Percentiles rank a stretch among this genome's conserved stretches.
Conservation (phyloP, 163 green algal species). For the Scenedesmus sp. region DNA sequence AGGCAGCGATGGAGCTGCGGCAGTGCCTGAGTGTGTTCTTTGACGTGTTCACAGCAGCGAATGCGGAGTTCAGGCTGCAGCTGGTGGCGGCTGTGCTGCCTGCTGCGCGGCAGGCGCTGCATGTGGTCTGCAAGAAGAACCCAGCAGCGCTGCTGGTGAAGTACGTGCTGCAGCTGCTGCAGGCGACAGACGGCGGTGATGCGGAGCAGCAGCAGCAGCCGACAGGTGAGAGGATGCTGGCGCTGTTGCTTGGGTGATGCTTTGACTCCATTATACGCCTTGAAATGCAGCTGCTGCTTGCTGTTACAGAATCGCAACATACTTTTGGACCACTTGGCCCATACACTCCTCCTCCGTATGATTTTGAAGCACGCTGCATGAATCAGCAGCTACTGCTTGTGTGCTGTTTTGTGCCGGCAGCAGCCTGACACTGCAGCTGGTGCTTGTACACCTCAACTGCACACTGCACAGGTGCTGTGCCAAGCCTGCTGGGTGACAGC, state of each 20-base stretch:
- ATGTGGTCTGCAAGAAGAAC: slow-evolving; percentile 21
- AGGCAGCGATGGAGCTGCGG: not conserved
- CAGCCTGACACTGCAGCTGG: too few relatives aligned
- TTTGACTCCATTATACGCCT: not conserved
- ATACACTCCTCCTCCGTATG: too few relatives aligned
- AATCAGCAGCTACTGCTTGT: not conserved
- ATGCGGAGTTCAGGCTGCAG: not conserved
- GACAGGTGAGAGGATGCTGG: not conserved
- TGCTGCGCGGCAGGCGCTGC: slow-evolving; percentile 36
- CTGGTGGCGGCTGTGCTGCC: slow-evolving; percentile 42
- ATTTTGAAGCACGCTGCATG: too few relatives aligned
- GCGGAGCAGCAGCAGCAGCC: slow-evolving; percentile 1
- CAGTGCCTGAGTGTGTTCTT: slow-evolving; percentile 48
- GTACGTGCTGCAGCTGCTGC: slow-evolving; percentile 48
- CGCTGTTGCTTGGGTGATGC: not conserved
- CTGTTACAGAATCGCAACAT: too few relatives aligned
- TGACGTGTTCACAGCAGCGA: slow-evolving; percentile 17
- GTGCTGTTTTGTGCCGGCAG: not conserved
- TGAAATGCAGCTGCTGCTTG: too few relatives aligned
- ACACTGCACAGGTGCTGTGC: not conserved
- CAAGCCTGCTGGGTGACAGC: not conserved
- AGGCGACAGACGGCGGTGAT: not conserved
- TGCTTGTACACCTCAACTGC: not conserved
- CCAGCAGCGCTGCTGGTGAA: slow-evolving; percentile 25
- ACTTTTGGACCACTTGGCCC: too few relatives aligned